Percentiles rank a stretch among this genome's conserved stretches.
phyloP scores from a whole-genome alignment of 371 early-diverging fungal species.

The Mucor velutinosus region DNA sequence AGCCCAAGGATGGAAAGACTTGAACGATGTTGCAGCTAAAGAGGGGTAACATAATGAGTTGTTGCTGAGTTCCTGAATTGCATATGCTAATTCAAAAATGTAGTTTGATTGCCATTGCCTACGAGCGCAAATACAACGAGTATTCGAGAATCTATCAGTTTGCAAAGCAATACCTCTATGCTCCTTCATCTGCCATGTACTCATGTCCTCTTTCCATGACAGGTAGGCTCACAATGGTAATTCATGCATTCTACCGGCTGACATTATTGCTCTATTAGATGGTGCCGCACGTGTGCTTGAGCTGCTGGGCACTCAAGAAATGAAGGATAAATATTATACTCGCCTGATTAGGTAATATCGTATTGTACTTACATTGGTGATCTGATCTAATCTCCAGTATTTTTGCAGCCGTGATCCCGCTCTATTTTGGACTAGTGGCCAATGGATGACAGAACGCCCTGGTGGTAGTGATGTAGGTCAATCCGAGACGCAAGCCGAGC shows the following conservation, averaged over 20 bases:
- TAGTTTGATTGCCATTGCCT: constrained; percentile 64
- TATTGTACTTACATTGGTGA: neutral
- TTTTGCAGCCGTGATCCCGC: constrained; percentile 54
- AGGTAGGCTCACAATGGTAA: constrained; percentile 4
- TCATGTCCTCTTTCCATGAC: constrained; percentile 77
- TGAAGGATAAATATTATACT: constrained; percentile 49
- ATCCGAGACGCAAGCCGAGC: constrained; percentile 56
- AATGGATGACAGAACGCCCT: constrained; percentile 81
- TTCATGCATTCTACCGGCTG: neutral
- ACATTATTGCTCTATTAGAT: constrained; percentile 27
- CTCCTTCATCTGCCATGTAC: constrained; percentile 58
- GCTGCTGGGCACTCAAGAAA: constrained; percentile 49
- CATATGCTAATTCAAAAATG: constrained; percentile 1
- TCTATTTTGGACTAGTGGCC: constrained; percentile 65
- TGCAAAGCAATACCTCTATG: constrained; percentile 65
- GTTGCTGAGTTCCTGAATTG: neutral
- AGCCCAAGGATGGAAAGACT: constrained; percentile 59
- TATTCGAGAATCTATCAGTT: constrained; percentile 65
- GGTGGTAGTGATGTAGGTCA: constrained; percentile 66
- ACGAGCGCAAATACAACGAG: constrained; percentile 57
- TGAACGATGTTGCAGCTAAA: constrained; percentile 61
- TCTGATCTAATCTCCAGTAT: neutral
- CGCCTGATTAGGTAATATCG: constrained; percentile 40
- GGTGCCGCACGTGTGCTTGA: constrained; percentile 68
- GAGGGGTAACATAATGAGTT: constrained; percentile 44